A percentile compares a stretch with the other conserved stretches of the same genome.
Evolutionary conservation across 805 yeast species (phyloP).

Genomic region (Saccharomycopsis sp.): DNA sequence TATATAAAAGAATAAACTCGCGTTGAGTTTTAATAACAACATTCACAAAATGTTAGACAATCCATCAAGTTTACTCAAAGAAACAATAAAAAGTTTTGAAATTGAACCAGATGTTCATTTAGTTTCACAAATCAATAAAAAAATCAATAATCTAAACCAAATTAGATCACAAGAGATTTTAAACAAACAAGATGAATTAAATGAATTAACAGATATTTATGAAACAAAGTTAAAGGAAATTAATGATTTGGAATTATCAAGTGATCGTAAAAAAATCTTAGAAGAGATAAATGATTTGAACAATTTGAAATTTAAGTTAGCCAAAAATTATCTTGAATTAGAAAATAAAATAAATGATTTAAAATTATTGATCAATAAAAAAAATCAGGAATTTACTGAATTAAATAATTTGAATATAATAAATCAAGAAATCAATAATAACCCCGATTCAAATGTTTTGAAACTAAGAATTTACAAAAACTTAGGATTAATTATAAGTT

Average conservation of each 20-base stretch:
- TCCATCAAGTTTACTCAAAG: conserved; percentile 25
- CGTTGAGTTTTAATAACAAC: too few relatives aligned
- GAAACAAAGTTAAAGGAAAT: conserved; percentile 10
- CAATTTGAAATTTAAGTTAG: conserved; percentile 37
- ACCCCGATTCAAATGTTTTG: conserved; percentile 36
- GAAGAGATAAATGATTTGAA: conserved; percentile 29
- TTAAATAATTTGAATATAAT: conserved; percentile 26
- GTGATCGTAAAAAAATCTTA: conserved; percentile 24
- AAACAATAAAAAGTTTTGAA: conserved; percentile 38
- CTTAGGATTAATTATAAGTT: conserved; percentile 44
- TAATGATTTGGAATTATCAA: conserved; percentile 23
- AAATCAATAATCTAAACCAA: conserved; percentile 24
- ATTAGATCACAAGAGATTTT: conserved; percentile 24
- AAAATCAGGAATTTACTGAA: conserved; percentile 28
- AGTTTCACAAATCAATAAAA: conserved; percentile 33
- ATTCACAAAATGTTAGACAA: conserved; percentile 10
- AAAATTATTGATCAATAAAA: conserved; percentile 28
- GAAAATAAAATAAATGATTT: conserved; percentile 34
- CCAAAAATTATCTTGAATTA: conserved; percentile 41
- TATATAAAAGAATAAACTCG: too few relatives aligned
- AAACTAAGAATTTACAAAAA: conserved; percentile 51
- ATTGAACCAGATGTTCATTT: conserved; percentile 40
- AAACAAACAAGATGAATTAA: conserved; percentile 19
- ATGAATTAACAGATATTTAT: conserved; percentile 17
- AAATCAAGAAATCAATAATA: conserved; percentile 26